phyloP scores from a whole-genome alignment of 176 grass and related monocot genomes.

The Carex cristatella region DNA sequence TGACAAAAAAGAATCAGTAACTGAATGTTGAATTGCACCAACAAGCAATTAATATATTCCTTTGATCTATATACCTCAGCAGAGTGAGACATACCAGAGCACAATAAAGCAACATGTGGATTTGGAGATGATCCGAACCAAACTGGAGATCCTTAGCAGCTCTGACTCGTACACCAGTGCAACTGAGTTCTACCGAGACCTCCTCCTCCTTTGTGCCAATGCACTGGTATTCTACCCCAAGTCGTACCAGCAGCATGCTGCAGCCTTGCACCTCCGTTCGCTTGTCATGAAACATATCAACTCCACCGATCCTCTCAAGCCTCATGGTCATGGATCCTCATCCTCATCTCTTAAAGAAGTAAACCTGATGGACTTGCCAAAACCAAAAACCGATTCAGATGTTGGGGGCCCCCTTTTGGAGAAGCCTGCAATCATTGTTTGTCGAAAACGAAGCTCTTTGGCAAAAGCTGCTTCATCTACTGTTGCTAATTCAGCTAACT shows the following conservation, averaged over 20 bases:
- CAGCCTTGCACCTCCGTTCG: constrained; percentile 37
- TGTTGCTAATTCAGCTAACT: constrained; percentile 8
- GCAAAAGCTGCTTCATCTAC: constrained; percentile 25
- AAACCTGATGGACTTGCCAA: constrained; percentile 12
- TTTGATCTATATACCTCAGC: constrained; percentile 29
- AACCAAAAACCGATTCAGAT: constrained; percentile 45
- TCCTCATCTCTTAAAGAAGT: constrained; percentile 5
- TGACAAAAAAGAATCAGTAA: not conserved
- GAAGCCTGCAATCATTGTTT: constrained; percentile 63
- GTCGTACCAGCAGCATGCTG: constrained; percentile 41
- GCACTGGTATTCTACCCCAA: constrained; percentile 69
- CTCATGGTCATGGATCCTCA: not conserved
- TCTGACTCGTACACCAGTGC: constrained; percentile 25
- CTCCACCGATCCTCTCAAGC: constrained; percentile 6
- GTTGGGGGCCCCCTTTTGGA: constrained; percentile 43
- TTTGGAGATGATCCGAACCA: constrained; percentile 52
- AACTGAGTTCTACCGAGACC: constrained; percentile 74
- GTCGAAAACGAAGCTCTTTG: constrained; percentile 71
- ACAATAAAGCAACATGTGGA: constrained; percentile 68
- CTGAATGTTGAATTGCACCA: not conserved
- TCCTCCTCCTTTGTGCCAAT: constrained; percentile 69
- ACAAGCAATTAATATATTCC: not conserved
- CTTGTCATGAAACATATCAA: constrained; percentile 40
- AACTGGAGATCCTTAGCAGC: constrained; percentile 18
- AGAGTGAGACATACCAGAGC: constrained; percentile 37